A percentile compares a stretch with the other conserved stretches of the same genome.
Conservation (phyloP, 805 yeast genomes). For the Lachancea sp. region DNA sequence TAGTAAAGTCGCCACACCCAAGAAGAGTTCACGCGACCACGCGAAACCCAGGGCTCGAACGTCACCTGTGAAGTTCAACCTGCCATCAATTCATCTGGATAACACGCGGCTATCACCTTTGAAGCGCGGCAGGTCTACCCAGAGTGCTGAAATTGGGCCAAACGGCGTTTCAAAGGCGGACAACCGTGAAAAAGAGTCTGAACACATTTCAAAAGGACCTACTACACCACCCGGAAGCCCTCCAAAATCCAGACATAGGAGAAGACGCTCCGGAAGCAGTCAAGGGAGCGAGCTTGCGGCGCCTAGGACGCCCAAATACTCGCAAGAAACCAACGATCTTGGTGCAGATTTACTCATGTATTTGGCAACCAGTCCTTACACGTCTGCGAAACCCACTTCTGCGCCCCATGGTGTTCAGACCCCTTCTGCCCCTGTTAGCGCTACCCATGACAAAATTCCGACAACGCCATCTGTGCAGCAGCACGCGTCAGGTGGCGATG, state of each 20-base stretch:
- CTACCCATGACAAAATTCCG: conserved; percentile 14
- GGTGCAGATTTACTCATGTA: conserved; percentile 35
- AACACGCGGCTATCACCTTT: conserved; percentile 6
- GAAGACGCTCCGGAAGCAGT: conserved; percentile 1
- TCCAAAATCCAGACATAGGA: conserved; percentile 2
- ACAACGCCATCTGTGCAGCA: conserved; percentile 23
- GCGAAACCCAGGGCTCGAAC: conserved; percentile 9
- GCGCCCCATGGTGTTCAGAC: conserved; percentile 7
- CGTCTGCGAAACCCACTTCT: conserved; percentile 6
- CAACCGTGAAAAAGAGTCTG: not conserved
- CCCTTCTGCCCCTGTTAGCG: conserved; percentile 1
- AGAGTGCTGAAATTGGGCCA: conserved; percentile 8
- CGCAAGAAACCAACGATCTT: conserved; percentile 20
- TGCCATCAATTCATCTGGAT: not conserved
- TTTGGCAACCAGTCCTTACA: conserved; percentile 33
- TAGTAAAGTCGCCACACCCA: conserved; percentile 25
- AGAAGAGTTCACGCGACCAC: conserved; percentile 9
- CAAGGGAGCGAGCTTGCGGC: conserved; percentile 12
- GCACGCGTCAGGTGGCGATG: too few species aligned
- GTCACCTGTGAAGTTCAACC: conserved; percentile 14
- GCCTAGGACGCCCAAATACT: conserved; percentile 13
- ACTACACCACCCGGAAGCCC: conserved; percentile 12
- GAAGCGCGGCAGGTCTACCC: conserved; percentile 3
- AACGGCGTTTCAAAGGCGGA: not conserved
- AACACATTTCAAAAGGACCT: conserved; percentile 3